These are phyloP conservation scores for Lasiosphaeriaceae sp. DNA, from an alignment of 495 filamentous ascomycete species.

Conservation along the genomic window DNA sequence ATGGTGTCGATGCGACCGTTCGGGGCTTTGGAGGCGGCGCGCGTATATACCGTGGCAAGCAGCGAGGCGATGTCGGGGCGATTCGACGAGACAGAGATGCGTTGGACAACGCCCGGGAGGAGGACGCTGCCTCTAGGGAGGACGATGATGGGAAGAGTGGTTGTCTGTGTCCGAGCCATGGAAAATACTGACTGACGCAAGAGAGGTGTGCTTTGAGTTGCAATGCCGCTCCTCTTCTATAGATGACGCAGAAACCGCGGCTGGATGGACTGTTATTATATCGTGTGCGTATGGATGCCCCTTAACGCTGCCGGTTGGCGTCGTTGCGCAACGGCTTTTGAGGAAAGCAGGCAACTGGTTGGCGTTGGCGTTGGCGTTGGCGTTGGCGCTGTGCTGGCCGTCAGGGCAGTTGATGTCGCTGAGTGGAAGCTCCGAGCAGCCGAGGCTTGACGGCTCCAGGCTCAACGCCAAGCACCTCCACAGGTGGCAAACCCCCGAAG, in stretches of 20 bases:
- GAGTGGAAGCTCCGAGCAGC: neutral
- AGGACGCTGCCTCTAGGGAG: constrained; percentile 71
- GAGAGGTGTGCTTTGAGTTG: neutral
- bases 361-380: no score
- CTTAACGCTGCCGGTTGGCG: no score
- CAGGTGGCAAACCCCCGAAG: no score
- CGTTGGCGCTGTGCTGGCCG: no score
- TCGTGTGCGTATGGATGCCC: no score
- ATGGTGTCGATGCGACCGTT: constrained; percentile 60
- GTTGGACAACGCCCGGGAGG: constrained; percentile 72
- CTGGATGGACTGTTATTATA: no score
- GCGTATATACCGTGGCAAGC: constrained; percentile 69
- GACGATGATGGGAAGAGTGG: constrained; percentile 66
- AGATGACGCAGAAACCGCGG: no score
- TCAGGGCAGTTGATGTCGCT: no score
- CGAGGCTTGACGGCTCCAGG: neutral
- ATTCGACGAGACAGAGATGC: constrained; percentile 67
- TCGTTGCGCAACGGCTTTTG: no score
- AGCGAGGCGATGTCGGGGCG: constrained; percentile 80
- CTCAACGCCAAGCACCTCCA: no score
- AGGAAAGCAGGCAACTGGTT: neutral
- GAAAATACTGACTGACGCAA: neutral
- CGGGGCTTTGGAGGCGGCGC: constrained; percentile 57
- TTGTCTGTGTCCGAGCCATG: constrained; percentile 31
- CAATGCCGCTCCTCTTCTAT: no score